Conservation (phyloP, 139 green algal species). For the Gonium pectorale region DNA sequence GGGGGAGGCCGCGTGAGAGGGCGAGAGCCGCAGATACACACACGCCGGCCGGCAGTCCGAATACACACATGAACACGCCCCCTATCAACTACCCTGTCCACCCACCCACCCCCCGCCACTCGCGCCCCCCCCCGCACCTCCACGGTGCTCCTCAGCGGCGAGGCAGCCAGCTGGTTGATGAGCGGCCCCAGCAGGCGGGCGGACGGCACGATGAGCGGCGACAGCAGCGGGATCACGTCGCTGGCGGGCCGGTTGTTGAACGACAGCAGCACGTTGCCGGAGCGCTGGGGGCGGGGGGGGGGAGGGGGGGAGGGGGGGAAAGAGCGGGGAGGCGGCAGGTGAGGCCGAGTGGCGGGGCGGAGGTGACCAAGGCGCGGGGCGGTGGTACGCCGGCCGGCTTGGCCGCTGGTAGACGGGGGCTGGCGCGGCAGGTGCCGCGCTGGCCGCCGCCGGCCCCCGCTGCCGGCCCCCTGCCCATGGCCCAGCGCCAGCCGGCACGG, state of each 20-base stretch:
- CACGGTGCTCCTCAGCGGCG: constrained; percentile 69
- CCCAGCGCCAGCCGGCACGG: too few species aligned
- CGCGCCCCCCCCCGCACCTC: constrained; percentile 43
- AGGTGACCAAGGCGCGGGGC: too few species aligned
- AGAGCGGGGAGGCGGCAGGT: not conserved
- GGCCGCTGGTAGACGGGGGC: too few species aligned
- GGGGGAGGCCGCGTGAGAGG: too few species aligned
- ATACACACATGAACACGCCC: too few species aligned
- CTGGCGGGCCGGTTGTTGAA: constrained; percentile 92
- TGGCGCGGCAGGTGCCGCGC: too few species aligned
- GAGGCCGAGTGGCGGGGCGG: not conserved
- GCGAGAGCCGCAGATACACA: too few species aligned
- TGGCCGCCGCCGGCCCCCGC: too few species aligned
- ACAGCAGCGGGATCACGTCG: constrained; percentile 84
- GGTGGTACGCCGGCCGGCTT: too few species aligned
- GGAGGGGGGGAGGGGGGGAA: not conserved
- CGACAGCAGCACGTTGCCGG: constrained; percentile 89
- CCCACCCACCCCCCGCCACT: not conserved
- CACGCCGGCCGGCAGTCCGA: too few species aligned
- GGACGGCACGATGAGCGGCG: constrained; percentile 82
- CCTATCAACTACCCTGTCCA: not conserved
- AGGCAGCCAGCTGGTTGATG: constrained; percentile 79
- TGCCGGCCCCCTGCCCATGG: too few species aligned
- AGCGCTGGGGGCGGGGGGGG: constrained; percentile 49
- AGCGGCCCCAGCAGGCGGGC: constrained; percentile 79